phyloP scores from a whole-genome alignment of 176 grass and related monocot species.

The Aechmea fasciata region DNA sequence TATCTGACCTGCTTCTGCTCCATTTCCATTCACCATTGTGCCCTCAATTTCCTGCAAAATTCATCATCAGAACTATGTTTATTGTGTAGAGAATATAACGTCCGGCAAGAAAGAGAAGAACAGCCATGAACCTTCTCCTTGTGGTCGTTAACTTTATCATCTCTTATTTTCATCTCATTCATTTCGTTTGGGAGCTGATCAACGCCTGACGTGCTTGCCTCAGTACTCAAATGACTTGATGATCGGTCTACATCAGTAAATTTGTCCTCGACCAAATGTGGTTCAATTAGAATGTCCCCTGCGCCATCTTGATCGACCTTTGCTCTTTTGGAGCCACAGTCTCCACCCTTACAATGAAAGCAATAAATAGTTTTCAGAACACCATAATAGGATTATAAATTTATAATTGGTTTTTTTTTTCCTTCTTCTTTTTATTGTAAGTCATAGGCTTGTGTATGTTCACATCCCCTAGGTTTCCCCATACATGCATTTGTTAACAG shows the following conservation, averaged over 20 bases:
- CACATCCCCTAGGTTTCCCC: too few relatives aligned
- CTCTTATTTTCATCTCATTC: conserved; percentile 81
- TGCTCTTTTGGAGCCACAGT: conserved; percentile 64
- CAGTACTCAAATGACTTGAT: conserved; percentile 42
- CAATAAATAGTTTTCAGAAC: neutral
- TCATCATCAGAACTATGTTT: conserved; percentile 4
- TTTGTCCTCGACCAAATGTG: conserved; percentile 39
- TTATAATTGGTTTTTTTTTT: neutral
- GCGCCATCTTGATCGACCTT: conserved; percentile 72
- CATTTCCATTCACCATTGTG: conserved; percentile 50
- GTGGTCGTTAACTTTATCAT: conserved; percentile 54
- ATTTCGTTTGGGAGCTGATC: conserved; percentile 86
- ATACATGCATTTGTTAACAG: too few relatives aligned
- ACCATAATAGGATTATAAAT: neutral
- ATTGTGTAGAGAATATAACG: neutral
- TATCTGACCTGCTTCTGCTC: conserved; percentile 74
- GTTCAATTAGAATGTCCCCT: conserved; percentile 52
- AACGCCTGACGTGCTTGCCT: conserved; percentile 58
- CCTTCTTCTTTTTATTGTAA: neutral
- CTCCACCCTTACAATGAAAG: conserved; percentile 53
- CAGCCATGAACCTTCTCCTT: conserved; percentile 53
- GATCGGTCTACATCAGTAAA: conserved; percentile 33
- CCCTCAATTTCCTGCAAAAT: conserved; percentile 47
- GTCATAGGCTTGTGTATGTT: neutral
- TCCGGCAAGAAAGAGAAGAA: neutral